A percentile compares a stretch with the other conserved stretches of the same genome.
These are phyloP conservation scores for Furcasterigmium sp. DNA, from an alignment of 2,329 filamentous ascomycete species.

Conservation along the genomic window DNA sequence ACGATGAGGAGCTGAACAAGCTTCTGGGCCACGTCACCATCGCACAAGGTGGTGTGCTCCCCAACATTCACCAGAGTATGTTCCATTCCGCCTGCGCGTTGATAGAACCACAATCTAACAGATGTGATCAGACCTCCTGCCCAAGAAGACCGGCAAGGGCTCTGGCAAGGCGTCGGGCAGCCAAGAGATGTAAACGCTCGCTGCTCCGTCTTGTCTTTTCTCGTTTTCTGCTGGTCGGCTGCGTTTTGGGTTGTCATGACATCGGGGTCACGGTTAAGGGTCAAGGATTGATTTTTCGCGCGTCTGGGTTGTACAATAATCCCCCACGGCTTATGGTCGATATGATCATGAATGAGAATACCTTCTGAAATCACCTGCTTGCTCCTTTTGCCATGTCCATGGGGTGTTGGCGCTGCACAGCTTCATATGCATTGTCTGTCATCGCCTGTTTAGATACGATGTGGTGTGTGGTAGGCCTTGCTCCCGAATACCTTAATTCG, in stretches of 20 bases:
- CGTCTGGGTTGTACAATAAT: conserved; percentile 70
- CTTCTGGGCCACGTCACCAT: conserved; percentile 94
- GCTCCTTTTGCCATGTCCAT: background rate
- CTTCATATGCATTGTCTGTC: no score
- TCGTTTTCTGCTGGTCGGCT: conserved; percentile 51
- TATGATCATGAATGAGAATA: conserved; percentile 59
- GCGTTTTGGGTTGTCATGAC: conserved; percentile 71
- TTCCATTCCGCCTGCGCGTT: no score
- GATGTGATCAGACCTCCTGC: conserved; percentile 78
- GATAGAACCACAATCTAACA: conserved; percentile 35
- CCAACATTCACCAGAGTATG: conserved; percentile 96
- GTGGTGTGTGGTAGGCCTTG: no score
- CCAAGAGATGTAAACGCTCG: conserved; percentile 76
- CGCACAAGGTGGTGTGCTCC: conserved; percentile 92
- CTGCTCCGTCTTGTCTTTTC: conserved; percentile 47
- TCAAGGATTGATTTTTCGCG: conserved; percentile 50
- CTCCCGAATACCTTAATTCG: no score
- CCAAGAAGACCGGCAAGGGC: conserved; percentile 97
- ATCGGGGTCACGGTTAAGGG: conserved; percentile 76
- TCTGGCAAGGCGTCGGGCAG: conserved; percentile 74
- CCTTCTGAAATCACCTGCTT: conserved; percentile 34
- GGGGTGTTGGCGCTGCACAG: no score
- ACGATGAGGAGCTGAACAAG: conserved; percentile 99
- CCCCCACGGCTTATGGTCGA: conserved; percentile 45
- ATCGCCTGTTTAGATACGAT: no score